Base-by-base conservation (phyloP, 257 asterid species). In the Petunia secreta region DNA sequence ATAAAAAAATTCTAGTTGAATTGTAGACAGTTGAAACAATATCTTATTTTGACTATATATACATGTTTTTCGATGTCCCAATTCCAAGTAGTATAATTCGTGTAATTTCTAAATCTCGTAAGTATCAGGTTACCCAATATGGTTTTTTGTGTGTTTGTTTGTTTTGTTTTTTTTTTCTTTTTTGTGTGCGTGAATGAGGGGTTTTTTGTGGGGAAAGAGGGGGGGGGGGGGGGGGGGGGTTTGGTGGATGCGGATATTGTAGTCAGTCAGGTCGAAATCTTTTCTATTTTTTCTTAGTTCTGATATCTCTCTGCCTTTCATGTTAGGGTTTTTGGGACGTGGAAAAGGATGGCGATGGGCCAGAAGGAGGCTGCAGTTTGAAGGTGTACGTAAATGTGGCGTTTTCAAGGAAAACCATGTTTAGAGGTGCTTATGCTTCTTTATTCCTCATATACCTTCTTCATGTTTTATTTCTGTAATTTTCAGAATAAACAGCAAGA, bases 371-470 rank as follows among this genome's bases (percentile, higher is more conserved):
- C 78, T 96, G 97, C 87, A 71, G 79, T 74, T 80, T 96, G 89
- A 91, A 90, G 87, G 91, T 92, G 75, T 96, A 92, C 82, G 81
- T 85, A 84, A 85, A 90, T 77, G 95, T 96, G 75, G 90, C 92
- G 63, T 96, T 96, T 85, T 89, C 97, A 82, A 96, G 90, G 94
- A 91, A 84, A 88, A 96, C 99, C 75, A 92, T 96, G 92, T 94
- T 90, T 87, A 96, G 86, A 94, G 99, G 99, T 96, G 85, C 81
- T 13, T 16, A 71, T 71, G 59, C 41, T 11, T 48, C 7, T 71
- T 69, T 71, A 25, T 71, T 71, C 11, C 60, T 71, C 43, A 25
- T 71, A 10, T 71, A 48, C 60, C 77, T 71, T 46, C 43, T 48
- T 48, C 55, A 71, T 25, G 5, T 71, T 71, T 71, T 34, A 48